Percentiles rank a stretch among this genome's conserved stretches.
Conservation (phyloP, 768 basidiomycete species). For the Tricholoma matsutake region DNA sequence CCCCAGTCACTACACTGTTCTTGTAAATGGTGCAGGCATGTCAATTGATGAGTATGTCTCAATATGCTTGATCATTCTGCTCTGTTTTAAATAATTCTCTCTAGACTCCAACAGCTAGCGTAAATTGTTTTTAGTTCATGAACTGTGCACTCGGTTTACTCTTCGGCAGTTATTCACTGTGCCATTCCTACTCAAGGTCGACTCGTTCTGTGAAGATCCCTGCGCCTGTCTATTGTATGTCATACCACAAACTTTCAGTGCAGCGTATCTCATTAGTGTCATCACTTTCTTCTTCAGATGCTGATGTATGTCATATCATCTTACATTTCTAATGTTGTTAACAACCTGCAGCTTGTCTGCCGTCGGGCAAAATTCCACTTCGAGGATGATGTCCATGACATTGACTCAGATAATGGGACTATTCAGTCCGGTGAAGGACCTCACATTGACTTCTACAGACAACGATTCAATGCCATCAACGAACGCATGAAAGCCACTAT, state of each 20-base stretch:
- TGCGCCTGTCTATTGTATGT: slow-evolving; percentile 68
- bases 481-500: slow-evolving; percentile 22
- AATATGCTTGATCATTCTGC: neutral
- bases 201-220: slow-evolving; percentile 74
- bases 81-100: neutral
- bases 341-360: slow-evolving; percentile 45
- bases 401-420: slow-evolving; percentile 32
- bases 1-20: slow-evolving; percentile 56
- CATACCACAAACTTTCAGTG: neutral
- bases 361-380: slow-evolving; percentile 52
- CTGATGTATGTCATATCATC: slow-evolving; percentile 42
- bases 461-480: slow-evolving; percentile 31
- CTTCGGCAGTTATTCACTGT: slow-evolving; percentile 39
- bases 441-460: slow-evolving; percentile 29
- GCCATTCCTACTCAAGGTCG: slow-evolving; percentile 66
- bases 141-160: neutral
- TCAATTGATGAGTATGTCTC: slow-evolving; percentile 20
- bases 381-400: slow-evolving; percentile 27
- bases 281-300: slow-evolving; percentile 34
- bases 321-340: neutral
- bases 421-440: slow-evolving; percentile 27
- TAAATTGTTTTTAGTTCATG: slow-evolving; percentile 39
- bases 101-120: slow-evolving; percentile 43
- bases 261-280: neutral
- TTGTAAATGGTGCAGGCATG: slow-evolving; percentile 33